Evolutionary conservation across 305 asterid species (phyloP), one percentile per base, ranked within the genome.

Genomic region (Solanum hybrid): DNA sequence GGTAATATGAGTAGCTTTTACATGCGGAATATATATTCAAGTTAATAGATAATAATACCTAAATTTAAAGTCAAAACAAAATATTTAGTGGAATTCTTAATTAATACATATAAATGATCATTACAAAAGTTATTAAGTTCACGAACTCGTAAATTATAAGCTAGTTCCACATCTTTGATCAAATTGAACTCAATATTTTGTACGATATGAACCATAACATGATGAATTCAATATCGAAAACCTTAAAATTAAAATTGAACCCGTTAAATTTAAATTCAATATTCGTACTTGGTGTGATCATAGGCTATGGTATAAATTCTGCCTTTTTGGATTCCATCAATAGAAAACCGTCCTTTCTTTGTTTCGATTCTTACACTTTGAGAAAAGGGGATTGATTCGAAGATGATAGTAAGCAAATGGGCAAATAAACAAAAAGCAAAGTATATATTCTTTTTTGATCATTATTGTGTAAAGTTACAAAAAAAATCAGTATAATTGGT

Each of bases 371-470:
- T 24, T 20, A 57, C 88, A 85, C 74, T 57, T 57, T 31, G 46
- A 85, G n/a, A 33, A 57, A 77, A 22, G 46, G 42, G 88, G 75
- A 85, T 57, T 85, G 88, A 85, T 85, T 85, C 88, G 46, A 57
- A 85, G 76, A 57, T 51, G 87, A 31, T 1, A 31, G 33, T 11
- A 85, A 31, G 46, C 12, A 85, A 84, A 85, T 85, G 13, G 76
- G 46, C 76, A 31, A 51, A 85, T 28, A 83, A 4, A 20, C 4
- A 85, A 85, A 85, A 85, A 85, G 88, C 46, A 85, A 85, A 85
- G 88, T 16, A 85, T 57, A 85, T 85, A 85, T 89, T 83, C 75
- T n/a, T 83, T 90, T 42, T 79, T 42, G 16, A 81, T 39, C 67
- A 81, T 26, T 28, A 57, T 61, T 61, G 71, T 39, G n/a, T 81